Conservation (phyloP, 768 basidiomycete genomes). For the Kwoniella botswanensis region DNA sequence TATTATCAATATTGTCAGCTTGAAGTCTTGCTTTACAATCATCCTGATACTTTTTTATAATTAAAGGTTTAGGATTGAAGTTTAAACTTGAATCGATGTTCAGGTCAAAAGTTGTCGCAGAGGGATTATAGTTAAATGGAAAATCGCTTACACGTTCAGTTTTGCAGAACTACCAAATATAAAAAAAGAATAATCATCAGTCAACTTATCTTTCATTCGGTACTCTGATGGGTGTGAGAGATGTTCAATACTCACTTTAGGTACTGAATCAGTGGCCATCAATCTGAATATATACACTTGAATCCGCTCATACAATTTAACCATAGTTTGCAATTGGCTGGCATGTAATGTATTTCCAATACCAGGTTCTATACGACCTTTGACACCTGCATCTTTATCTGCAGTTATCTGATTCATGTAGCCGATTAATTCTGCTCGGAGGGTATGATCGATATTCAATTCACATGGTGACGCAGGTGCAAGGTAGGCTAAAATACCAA, state of each 20-base stretch:
- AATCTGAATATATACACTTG: constrained; percentile 95
- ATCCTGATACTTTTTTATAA: background rate
- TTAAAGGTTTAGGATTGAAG: background rate
- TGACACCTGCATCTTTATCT: constrained; percentile 56
- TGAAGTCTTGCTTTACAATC: constrained; percentile 12
- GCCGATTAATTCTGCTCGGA: constrained; percentile 90
- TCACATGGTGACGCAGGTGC: constrained; percentile 94
- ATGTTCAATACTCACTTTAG: constrained; percentile 64
- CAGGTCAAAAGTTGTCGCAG: background rate
- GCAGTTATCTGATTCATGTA: constrained; percentile 91
- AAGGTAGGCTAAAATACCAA: constrained; percentile 78
- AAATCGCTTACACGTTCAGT: constrained; percentile 50
- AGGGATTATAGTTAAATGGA: constrained; percentile 6
- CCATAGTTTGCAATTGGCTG: constrained; percentile 91
- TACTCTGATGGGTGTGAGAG: too few species aligned
- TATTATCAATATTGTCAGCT: constrained; percentile 15
- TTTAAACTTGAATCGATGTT: background rate
- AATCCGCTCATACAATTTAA: constrained; percentile 91
- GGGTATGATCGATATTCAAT: constrained; percentile 95
- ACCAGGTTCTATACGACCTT: constrained; percentile 69
- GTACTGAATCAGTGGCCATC: constrained; percentile 99
- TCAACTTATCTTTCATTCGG: too few species aligned
- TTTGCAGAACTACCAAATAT: constrained; percentile 51
- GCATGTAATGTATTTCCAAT: constrained; percentile 84
- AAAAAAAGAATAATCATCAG: background rate